Base-by-base conservation (phyloP, 768 basidiomycete species). In the Termitomyces sp. region DNA sequence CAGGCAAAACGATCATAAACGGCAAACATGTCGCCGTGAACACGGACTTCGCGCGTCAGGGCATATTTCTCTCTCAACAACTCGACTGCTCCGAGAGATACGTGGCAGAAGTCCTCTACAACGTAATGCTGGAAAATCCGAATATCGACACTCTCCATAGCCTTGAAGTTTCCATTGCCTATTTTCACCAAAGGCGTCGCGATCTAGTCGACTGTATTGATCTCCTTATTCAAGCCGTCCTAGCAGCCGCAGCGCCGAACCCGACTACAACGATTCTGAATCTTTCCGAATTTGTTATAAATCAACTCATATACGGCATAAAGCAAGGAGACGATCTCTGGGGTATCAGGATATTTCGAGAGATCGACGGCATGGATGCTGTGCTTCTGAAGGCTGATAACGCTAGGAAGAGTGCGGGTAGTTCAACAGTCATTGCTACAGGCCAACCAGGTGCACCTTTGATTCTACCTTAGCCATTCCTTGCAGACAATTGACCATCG, bases 31-130 rank as follows among this genome's bases (percentile, higher is more conserved):
- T 88, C 37, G 84, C 85, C 0, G 81, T 95, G 63, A 93, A 91
- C 69, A 71, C 83, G 15, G 89, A 94, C 67, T 93, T 94, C 71
- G 85, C 85, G 15, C 84, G 82, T 52, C 91, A 91, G 69, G 83
- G 80, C 57, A 70, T 90, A 57, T 90, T 92, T 71, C 82, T 95
- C 57, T 84, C 94, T 0, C 85, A 89, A 67, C 84, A 91, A 56
- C 86, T 97, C 55, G 80, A 84, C 65, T 85, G 85, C 63, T 95
- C 94, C 13, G 94, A 96, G 74, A 84, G 87, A 64, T 86, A 90
- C 71, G 74, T 87, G 53, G 90, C 93, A 4, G 77, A 78, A 22
- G 80, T 93, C 18, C 76, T 93, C 48, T 83, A 89, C 58, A 73
- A 80, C 22, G 78, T 88, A 44, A 86, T 87, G 73, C 65, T 79